Percentiles rank a stretch among this genome's conserved stretches.
Evolutionary conservation across 805 yeast species (phyloP).

Genomic region (Maudiozyma bulderi): DNA sequence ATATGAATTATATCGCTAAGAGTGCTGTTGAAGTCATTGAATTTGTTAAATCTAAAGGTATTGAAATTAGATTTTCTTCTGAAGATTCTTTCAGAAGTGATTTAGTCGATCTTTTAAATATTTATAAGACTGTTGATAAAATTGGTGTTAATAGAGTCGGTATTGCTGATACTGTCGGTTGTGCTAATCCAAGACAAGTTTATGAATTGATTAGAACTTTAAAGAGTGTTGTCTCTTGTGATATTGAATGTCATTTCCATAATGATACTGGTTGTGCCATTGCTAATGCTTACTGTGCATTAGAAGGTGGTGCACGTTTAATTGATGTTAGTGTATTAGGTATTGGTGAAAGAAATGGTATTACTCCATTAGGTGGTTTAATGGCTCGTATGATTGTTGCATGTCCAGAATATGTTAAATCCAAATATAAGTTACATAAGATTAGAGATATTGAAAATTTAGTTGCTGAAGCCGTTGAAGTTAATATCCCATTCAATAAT

Average conservation of each 20-base stretch:
- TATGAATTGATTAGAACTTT: conserved; percentile 91
- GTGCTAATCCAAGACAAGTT: conserved; percentile 98
- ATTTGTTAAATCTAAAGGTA: conserved; percentile 91
- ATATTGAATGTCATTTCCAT: conserved; percentile 97
- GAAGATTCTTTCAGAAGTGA: conserved; percentile 97
- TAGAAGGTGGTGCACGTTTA: conserved; percentile 93
- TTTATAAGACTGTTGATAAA: conserved; percentile 91
- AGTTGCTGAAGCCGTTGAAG: conserved; percentile 95
- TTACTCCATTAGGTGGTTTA: conserved; percentile 92
- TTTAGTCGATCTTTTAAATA: conserved; percentile 87
- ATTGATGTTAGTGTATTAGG: conserved; percentile 96
- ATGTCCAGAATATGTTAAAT: conserved; percentile 87
- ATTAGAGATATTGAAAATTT: conserved; percentile 89
- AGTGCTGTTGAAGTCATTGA: conserved; percentile 94
- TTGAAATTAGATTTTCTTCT: conserved; percentile 91
- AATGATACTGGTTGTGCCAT: conserved; percentile 98
- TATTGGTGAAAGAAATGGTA: conserved; percentile 98
- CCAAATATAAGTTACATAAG: conserved; percentile 91
- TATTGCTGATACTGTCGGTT: conserved; percentile 97
- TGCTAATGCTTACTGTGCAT: conserved; percentile 95
- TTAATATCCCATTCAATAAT: conserved; percentile 94
- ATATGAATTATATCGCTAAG: conserved; percentile 94
- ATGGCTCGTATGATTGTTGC: conserved; percentile 99
- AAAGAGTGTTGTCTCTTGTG: conserved; percentile 88
- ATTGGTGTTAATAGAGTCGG: conserved; percentile 98